phyloP scores from a whole-genome alignment of 345 rosid genomes.

The Psidium friedrichsthalianum region DNA sequence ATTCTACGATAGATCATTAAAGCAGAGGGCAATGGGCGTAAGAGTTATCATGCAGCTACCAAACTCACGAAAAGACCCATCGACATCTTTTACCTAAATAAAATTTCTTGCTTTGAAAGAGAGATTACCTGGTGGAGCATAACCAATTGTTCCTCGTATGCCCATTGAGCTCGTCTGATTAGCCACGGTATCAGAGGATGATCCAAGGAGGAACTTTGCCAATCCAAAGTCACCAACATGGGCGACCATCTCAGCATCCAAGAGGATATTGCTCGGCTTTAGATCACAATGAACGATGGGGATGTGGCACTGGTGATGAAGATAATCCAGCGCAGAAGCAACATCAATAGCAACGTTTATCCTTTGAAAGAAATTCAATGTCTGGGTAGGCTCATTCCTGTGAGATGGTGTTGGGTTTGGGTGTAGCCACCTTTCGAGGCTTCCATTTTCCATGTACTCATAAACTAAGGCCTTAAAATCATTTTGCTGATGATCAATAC shows the following conservation, averaged over 20 bases:
- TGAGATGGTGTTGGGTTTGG: background rate
- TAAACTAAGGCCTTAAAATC: too few relatives aligned
- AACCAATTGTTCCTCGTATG: background rate
- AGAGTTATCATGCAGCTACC: background rate
- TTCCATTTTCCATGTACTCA: background rate
- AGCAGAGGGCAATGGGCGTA: background rate
- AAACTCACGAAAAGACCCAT: background rate
- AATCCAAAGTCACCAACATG: background rate
- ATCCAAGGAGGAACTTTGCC: background rate
- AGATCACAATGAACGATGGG: background rate
- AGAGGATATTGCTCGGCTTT: background rate
- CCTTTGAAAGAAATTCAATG: background rate
- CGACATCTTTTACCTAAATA: rapidly evolving
- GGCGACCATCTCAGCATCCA: background rate
- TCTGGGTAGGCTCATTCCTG: rapidly evolving
- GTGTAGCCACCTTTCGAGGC: background rate
- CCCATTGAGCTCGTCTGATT: background rate
- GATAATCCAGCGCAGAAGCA: background rate
- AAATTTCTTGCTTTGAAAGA: background rate
- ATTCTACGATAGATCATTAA: rapidly evolving
- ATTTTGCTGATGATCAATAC: too few relatives aligned
- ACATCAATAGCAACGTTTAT: background rate
- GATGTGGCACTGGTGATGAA: background rate
- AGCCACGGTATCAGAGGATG: background rate
- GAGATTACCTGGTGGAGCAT: background rate